Percentiles rank a stretch among this genome's conserved stretches.
phyloP scores from a whole-genome alignment of 1,284 basidiomycete genomes.

The Ceratobasidium sp. region DNA sequence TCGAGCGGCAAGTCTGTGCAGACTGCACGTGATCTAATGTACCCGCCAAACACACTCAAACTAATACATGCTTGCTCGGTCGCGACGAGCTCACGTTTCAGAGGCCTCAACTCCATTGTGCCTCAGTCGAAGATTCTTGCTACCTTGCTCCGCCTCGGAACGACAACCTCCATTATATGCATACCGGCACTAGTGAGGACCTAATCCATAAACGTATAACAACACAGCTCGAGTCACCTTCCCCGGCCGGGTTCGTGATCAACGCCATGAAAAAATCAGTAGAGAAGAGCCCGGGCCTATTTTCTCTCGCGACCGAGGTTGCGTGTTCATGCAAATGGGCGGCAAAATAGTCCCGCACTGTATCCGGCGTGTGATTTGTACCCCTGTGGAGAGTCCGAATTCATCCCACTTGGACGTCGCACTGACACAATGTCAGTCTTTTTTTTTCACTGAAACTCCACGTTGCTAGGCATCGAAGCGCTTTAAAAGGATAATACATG shows the following conservation, averaged over 20 bases:
- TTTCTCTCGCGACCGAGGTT: background rate
- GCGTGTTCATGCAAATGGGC: background rate
- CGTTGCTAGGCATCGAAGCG: background rate
- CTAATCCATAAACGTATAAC: background rate
- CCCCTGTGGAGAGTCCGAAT: background rate
- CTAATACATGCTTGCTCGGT: background rate
- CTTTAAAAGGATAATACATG: no score
- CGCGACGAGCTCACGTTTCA: background rate
- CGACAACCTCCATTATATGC: background rate
- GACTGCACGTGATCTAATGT: background rate
- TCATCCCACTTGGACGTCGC: background rate
- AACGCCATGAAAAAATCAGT: background rate
- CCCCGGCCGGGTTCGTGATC: background rate
- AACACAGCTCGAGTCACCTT: conserved; percentile 12
- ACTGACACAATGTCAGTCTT: background rate
- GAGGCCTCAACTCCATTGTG: background rate
- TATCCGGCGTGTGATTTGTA: background rate
- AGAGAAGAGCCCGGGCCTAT: background rate
- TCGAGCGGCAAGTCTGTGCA: background rate
- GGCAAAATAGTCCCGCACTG: background rate
- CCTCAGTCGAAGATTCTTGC: background rate
- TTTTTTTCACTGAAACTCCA: background rate
- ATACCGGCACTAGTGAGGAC: background rate
- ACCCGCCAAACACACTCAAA: background rate
- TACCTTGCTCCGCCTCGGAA: background rate